phyloP scores from a whole-genome alignment of 1,284 basidiomycete genomes.

The Sphaerobolus stellatus region DNA sequence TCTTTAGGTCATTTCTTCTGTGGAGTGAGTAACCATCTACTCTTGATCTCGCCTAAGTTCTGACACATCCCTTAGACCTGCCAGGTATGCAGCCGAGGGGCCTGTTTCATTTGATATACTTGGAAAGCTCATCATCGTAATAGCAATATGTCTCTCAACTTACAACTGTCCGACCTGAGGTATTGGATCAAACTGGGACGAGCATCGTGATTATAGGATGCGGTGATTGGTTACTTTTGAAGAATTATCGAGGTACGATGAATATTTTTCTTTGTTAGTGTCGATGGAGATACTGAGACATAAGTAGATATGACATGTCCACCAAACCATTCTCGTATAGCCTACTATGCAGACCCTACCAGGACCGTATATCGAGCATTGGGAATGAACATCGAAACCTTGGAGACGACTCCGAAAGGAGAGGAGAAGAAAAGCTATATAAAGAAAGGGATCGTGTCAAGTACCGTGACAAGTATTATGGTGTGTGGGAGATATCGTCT shows the following conservation, averaged over 20 bases:
- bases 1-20: conserved; percentile 63
- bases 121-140: conserved; percentile 4
- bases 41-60: background rate
- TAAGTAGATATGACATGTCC: conserved; percentile 11
- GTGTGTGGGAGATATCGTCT: conserved; percentile 30
- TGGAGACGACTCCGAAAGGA: conserved; percentile 44
- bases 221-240: conserved; percentile 56
- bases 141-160: conserved; percentile 58
- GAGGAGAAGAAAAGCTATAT: conserved; percentile 51
- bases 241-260: conserved; percentile 49
- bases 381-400: conserved; percentile 48
- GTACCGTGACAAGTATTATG: conserved; percentile 46
- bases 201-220: conserved; percentile 61
- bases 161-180: conserved; percentile 41
- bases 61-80: conserved; percentile 33
- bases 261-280: background rate
- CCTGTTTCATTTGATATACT: background rate
- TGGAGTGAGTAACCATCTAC: conserved; percentile 41
- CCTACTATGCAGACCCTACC: conserved; percentile 57
- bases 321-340: conserved; percentile 31
- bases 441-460: conserved; percentile 29
- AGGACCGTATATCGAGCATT: conserved; percentile 52
- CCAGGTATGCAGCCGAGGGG: conserved; percentile 33
- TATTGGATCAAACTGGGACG: conserved; percentile 41
- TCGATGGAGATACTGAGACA: background rate